Conservation (phyloP, 352 stramenopile species). For the Globisporangium abappressorium region DNA sequence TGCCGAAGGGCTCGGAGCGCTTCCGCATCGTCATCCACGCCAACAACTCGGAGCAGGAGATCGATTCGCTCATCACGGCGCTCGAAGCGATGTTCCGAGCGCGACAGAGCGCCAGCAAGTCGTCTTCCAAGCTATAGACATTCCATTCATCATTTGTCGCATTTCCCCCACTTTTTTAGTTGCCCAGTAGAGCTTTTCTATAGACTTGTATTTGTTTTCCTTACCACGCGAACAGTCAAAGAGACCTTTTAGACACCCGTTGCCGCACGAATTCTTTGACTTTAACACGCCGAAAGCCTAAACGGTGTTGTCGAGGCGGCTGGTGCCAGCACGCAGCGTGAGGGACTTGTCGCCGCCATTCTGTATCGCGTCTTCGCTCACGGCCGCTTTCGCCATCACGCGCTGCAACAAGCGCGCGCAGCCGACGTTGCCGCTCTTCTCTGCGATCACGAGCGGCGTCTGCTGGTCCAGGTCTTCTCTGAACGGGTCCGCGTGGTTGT, state of each 20-base stretch:
- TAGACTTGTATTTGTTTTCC: slow-evolving; percentile 1
- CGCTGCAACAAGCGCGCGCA: slow-evolving; percentile 71
- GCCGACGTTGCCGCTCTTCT: slow-evolving; percentile 75
- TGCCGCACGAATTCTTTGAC: too few species aligned
- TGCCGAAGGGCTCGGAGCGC: slow-evolving; percentile 91
- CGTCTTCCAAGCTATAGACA: slow-evolving; percentile 25
- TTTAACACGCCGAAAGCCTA: slow-evolving; percentile 19
- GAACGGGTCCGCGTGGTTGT: slow-evolving; percentile 79
- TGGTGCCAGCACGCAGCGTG: slow-evolving; percentile 56
- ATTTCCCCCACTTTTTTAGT: not conserved
- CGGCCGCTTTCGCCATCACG: slow-evolving; percentile 68
- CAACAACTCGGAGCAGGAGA: slow-evolving; percentile 89
- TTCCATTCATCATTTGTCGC: not conserved
- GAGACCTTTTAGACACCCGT: not conserved
- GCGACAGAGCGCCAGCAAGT: not conserved
- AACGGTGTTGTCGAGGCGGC: slow-evolving; percentile 67
- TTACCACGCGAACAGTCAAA: not conserved
- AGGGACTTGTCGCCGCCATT: slow-evolving; percentile 34
- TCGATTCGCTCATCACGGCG: slow-evolving; percentile 64
- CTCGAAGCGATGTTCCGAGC: slow-evolving; percentile 44
- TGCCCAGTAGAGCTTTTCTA: not conserved
- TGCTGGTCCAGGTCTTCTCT: slow-evolving; percentile 77
- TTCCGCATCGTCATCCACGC: slow-evolving; percentile 96
- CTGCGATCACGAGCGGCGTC: slow-evolving; percentile 58
- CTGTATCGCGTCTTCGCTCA: slow-evolving; percentile 38